Percentiles rank a stretch among this genome's conserved stretches.
Evolutionary conservation across 202 grass and related monocot genomes (phyloP).

Genomic region (Carex sylvatica): DNA sequence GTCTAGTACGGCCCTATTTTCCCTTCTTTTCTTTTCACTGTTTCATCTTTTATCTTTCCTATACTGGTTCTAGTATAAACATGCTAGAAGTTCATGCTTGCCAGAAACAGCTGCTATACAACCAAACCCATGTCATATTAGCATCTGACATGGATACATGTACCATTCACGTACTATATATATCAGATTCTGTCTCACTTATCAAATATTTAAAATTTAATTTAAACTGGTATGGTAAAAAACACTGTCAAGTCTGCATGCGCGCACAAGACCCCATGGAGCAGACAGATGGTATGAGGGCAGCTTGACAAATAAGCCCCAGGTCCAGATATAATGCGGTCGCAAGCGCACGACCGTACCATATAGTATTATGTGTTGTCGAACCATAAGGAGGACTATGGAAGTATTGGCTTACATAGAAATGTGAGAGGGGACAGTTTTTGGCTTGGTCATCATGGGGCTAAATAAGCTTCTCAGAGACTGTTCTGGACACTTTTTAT

Average conservation of each 20-base stretch:
- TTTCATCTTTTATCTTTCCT: neutral
- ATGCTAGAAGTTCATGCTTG: neutral
- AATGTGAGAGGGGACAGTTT: neutral
- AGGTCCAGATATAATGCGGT: too few relatives aligned
- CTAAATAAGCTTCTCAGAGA: neutral
- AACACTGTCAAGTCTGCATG: neutral
- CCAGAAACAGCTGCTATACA: neutral
- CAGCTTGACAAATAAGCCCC: too few relatives aligned
- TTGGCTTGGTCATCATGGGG: neutral
- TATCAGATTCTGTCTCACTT: neutral
- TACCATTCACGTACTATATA: neutral
- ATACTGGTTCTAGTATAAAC: neutral
- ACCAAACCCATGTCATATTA: neutral
- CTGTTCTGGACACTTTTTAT: neutral
- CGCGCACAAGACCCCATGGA: neutral
- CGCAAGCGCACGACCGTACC: too few relatives aligned
- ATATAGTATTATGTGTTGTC: too few relatives aligned
- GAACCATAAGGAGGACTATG: too few relatives aligned
- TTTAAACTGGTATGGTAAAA: neutral
- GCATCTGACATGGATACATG: neutral
- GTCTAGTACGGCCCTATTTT: conserved; percentile 6
- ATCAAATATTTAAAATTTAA: neutral
- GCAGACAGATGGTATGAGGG: too few relatives aligned
- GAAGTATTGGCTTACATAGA: neutral
- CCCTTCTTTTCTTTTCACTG: neutral